A percentile compares a stretch with the other conserved stretches of the same genome.
Conservation (phyloP, 495 filamentous ascomycete species). For the Aspergillus cristatus region DNA sequence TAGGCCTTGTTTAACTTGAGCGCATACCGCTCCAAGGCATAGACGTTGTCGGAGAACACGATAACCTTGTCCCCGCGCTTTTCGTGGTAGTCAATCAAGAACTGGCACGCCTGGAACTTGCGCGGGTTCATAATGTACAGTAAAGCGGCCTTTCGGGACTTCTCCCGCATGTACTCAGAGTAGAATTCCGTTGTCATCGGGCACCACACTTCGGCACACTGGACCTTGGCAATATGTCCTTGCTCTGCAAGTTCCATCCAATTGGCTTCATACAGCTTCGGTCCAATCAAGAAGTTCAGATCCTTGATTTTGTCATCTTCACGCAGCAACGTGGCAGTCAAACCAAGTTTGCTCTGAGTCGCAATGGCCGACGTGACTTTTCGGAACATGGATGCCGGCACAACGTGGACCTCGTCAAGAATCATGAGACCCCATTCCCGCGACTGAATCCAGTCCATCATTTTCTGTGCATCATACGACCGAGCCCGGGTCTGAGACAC, state of each 20-base stretch:
- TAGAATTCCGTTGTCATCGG: constrained; percentile 99
- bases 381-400: constrained; percentile 90
- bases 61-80: constrained; percentile 95
- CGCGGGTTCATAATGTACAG: constrained; percentile 96
- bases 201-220: constrained; percentile 98
- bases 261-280: constrained; percentile 96
- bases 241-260: constrained; percentile 98
- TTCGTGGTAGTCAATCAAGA: constrained; percentile 96
- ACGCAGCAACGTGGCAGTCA: constrained; percentile 88
- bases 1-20: constrained; percentile 77
- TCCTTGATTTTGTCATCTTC: constrained; percentile 98
- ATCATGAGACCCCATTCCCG: constrained; percentile 98
- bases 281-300: constrained; percentile 94
- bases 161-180: constrained; percentile 75
- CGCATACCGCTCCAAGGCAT: constrained; percentile 80
- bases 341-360: constrained; percentile 90
- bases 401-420: constrained; percentile 96
- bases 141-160: constrained; percentile 57
- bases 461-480: constrained; percentile 88
- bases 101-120: constrained; percentile 95
- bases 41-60: constrained; percentile 98
- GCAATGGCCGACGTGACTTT: constrained; percentile 86
- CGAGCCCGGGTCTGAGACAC: constrained; percentile 79
- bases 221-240: constrained; percentile 94
- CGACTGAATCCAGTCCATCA: constrained; percentile 91